phyloP scores from a whole-genome alignment of 345 rosid species.

The Nasturtium officinale region DNA sequence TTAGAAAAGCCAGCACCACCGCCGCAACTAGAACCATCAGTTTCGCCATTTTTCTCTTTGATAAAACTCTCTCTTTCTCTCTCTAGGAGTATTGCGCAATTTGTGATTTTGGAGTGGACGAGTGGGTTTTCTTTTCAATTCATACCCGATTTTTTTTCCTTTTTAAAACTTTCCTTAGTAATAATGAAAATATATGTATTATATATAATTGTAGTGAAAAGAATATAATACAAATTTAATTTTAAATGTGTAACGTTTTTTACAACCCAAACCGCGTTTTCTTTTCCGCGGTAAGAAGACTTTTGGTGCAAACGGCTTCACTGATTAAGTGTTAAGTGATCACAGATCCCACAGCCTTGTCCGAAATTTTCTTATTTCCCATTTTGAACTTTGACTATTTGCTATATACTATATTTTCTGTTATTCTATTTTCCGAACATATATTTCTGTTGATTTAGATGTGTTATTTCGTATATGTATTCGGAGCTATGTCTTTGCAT shows the following conservation, averaged over 20 bases:
- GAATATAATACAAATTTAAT: too few relatives aligned
- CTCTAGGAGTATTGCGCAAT: conserved; percentile 19
- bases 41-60: conserved; percentile 36
- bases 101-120: conserved; percentile 31
- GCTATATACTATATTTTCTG: not conserved
- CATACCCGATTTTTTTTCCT: conserved; percentile 3
- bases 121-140: conserved; percentile 13
- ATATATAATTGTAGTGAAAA: too few relatives aligned
- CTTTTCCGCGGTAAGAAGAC: not conserved
- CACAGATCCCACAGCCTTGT: not conserved
- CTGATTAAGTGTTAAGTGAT: not conserved
- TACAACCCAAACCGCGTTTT: not conserved
- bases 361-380: not conserved
- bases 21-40: conserved; percentile 38
- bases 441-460: not conserved
- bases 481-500: not conserved
- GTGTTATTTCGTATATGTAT: not conserved
- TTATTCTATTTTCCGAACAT: not conserved
- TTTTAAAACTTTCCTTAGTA: not conserved
- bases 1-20: conserved; percentile 46
- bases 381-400: not conserved
- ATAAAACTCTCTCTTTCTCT: not conserved
- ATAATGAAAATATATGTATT: not conserved
- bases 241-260: not conserved
- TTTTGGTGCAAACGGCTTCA: conserved; percentile 17